A percentile compares a stretch with the other conserved stretches of the same genome.
Conservation (phyloP, 176 grass and related monocot species). For the Oropetium thomaeum region DNA sequence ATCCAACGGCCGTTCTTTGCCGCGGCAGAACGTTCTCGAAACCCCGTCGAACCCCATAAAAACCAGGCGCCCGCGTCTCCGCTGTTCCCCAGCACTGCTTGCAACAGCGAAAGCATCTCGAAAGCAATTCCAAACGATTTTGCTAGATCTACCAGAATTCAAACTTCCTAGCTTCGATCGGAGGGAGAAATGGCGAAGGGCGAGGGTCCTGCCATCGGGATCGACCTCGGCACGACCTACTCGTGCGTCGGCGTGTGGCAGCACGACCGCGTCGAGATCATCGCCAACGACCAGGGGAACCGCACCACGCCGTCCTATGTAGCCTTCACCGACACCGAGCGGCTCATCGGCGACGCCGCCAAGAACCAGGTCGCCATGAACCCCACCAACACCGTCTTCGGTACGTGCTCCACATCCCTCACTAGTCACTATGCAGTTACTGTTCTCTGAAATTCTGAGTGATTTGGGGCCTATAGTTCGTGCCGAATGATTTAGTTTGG, state of each 20-base stretch:
- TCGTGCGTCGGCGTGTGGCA: conserved; percentile 90
- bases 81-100: neutral
- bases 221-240: conserved; percentile 81
- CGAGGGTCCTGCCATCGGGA: conserved; percentile 70
- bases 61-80: neutral
- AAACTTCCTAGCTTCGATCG: neutral
- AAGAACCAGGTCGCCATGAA: conserved; percentile 99
- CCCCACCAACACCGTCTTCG: conserved; percentile 86
- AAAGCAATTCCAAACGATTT: neutral
- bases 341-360: conserved; percentile 79
- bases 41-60: conserved; percentile 24
- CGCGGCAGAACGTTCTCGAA: conserved; percentile 57
- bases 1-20: conserved; percentile 19
- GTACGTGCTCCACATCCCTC: conserved; percentile 25
- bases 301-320: conserved; percentile 83
- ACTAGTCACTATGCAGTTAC: neutral
- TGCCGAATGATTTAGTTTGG: neutral
- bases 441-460: neutral
- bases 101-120: neutral
- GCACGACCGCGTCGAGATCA: conserved; percentile 85
- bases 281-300: conserved; percentile 89
- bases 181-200: conserved; percentile 49
- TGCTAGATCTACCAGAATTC: neutral
- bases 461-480: neutral
- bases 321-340: conserved; percentile 73